Conservation (phyloP, 305 asterid species). For the Plantago coronopus region DNA sequence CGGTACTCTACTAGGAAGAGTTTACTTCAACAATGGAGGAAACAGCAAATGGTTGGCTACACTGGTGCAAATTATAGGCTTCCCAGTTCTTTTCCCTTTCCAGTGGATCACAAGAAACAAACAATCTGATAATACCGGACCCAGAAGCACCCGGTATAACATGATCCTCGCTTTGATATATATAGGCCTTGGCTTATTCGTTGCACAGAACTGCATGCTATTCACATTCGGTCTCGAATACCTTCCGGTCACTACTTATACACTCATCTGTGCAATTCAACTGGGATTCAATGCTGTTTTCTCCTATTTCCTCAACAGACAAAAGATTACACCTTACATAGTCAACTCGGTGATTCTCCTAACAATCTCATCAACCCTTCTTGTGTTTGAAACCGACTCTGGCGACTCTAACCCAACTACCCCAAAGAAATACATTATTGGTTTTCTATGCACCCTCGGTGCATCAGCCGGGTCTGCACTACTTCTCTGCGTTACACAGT, state of each 20-base stretch:
- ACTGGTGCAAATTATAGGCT: constrained; percentile 47
- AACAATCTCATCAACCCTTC: constrained; percentile 47
- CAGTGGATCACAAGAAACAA: constrained; percentile 22
- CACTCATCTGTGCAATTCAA: constrained; percentile 56
- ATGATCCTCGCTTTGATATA: constrained; percentile 27
- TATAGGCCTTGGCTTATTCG: constrained; percentile 33
- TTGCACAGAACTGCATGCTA: constrained; percentile 38
- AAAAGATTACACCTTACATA: constrained; percentile 55
- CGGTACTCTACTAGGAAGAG: constrained; percentile 39
- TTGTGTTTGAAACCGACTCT: constrained; percentile 39
- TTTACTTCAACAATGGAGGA: constrained; percentile 58
- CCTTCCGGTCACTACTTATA: constrained; percentile 59
- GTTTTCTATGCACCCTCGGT: constrained; percentile 39
- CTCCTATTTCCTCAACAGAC: constrained; percentile 47
- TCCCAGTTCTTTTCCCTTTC: constrained; percentile 56
- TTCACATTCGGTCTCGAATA: constrained; percentile 48
- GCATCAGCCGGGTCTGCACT: constrained; percentile 48
- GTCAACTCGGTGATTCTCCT: constrained; percentile 53
- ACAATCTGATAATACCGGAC: background rate
- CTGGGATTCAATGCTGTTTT: constrained; percentile 57
- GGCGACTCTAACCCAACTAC: constrained; percentile 17
- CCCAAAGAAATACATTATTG: constrained; percentile 29
- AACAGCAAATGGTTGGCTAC: constrained; percentile 54
- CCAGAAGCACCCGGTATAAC: constrained; percentile 4
- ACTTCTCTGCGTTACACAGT: constrained; percentile 42